Base-by-base conservation (phyloP, 192 early-diverging fungal species). In the Thamnidium elegans region DNA sequence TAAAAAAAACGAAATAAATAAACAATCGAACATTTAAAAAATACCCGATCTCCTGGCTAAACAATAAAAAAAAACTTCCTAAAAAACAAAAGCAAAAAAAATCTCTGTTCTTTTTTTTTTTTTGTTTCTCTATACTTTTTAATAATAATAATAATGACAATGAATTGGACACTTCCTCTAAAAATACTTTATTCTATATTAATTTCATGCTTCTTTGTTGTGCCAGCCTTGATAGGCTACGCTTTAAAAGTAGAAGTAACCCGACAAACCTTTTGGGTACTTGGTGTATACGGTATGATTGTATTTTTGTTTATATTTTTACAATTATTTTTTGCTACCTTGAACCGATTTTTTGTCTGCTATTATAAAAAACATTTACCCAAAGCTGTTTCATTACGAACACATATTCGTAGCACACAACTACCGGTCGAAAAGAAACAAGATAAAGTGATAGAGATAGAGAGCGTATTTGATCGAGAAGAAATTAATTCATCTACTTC, bases 211-310 rank as follows among this genome's bases (percentile, higher is more conserved):
- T 65, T 68, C 2, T 74, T 74, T 55, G 56, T 69, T 11, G 36
- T 69, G 4, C 72, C 72, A 14, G 72, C 72, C 21, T 48, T 74
- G 4, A 50, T 74, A 11, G 72, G 72, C 15, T 74, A 74, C 32
- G 58, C 54, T 19, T 32, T 69, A 1, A 58, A 61, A 3, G 4
- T 74, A 20, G 67, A 65, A 31, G 56, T 74, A 5, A 50, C 64
- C 11, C 51, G 42, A 13, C 11, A 20, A 8, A 53, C 32, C 3
- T 62, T 71, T 13, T 75, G 63, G 52, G 69, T 53, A 4, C 55
- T 78, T 6, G 74, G 72, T 11, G 60, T 72, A 14, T 80, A 78
- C 42, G 79, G 66, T 11, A 39, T 66, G 9, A 56, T 72, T 58
- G 76, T 80, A 11, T 62, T 74, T 45, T 60, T 47, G 7, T 68